phyloP scores from a whole-genome alignment of 2,329 filamentous ascomycete genomes.

The Penicillium freii region DNA sequence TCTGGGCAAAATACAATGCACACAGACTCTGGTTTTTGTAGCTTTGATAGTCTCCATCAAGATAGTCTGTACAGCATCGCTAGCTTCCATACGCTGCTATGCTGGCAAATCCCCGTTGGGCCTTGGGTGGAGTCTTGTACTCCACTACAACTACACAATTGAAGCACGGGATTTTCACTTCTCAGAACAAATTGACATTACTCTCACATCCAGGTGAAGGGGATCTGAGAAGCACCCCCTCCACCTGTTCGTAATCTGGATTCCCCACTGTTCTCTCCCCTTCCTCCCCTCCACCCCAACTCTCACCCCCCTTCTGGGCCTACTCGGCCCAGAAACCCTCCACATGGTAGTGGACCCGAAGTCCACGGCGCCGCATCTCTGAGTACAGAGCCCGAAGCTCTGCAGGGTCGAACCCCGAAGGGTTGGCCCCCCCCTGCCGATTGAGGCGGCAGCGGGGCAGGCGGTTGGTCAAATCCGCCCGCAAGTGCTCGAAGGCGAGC shows the following conservation, averaged over 20 bases:
- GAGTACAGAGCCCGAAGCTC: constrained; percentile 45
- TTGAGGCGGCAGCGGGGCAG: constrained; percentile 3
- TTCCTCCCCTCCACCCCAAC: not conserved
- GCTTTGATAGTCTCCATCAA: not conserved
- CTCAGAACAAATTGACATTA: not conserved
- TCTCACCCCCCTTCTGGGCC: not conserved
- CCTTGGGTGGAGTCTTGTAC: not conserved
- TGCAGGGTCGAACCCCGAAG: constrained; percentile 38
- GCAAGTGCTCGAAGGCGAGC: constrained; percentile 53
- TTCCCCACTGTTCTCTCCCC: not conserved
- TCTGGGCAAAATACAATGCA: not conserved
- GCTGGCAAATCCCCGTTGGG: not conserved
- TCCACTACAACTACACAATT: not conserved
- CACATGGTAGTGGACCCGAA: constrained; percentile 1
- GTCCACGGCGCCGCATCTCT: constrained; percentile 3
- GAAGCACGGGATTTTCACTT: not conserved
- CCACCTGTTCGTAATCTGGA: not conserved
- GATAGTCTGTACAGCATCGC: not conserved
- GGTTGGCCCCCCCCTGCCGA: constrained; percentile 1
- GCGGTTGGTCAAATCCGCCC: constrained; percentile 18
- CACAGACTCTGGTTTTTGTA: not conserved
- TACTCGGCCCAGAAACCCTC: not conserved
- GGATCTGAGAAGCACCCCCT: not conserved
- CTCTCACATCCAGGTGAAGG: not conserved
- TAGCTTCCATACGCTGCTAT: not conserved